Base-by-base conservation (phyloP, 1,284 basidiomycete genomes). In the Heliocybe sulcata region DNA sequence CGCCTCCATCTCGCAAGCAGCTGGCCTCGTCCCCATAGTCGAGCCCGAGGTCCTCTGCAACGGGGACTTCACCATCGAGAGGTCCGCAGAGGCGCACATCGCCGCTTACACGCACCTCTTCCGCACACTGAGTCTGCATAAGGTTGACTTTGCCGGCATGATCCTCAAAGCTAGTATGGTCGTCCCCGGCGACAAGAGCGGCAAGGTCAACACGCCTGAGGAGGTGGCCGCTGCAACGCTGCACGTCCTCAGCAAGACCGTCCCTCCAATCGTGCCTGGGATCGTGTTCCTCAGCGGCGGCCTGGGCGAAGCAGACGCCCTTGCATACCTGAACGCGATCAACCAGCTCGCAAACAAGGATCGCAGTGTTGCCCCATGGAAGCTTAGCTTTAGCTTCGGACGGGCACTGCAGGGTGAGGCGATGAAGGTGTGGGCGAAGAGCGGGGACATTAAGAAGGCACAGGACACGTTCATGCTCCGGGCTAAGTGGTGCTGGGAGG, bases 41-140 rank as follows among this genome's bases (percentile, higher is more conserved):
- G 47, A 49, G 47, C 47, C 47, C n/a, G 47, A 49, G 47, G 47
- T 49, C 6, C 47, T 49, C 14, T 49, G 47, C 47, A 49, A 49
- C 27, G 47, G 47, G 6, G 27, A 49, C 20, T 49, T 49, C 47
- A 49, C 47, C 12, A 49, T 49, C 47, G 47, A 49, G 27, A 8
- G 47, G 14, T 49, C 47, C 4, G 47, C 47, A 16, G 47, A 49
- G 27, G 47, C 47, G 3, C 47, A 49, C 27, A 49, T 49, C 6
- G 47, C 47, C 23, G 47, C 47, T 8, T 49, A 49, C 27, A 23
- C 47, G 22, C 47, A 49, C 23, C 47, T 49, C 4, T 49, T 49
- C 47, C 47, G 47, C 47, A 25, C 22, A 22, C 47, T 49, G 14
- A 22, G 10, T 8, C 20, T 49, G 23, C 47, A 49, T 22, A 49